A percentile compares a stretch with the other conserved stretches of the same genome.
phyloP scores from a whole-genome alignment of 768 basidiomycete genomes.

The Pleurotus pulmonarius region DNA sequence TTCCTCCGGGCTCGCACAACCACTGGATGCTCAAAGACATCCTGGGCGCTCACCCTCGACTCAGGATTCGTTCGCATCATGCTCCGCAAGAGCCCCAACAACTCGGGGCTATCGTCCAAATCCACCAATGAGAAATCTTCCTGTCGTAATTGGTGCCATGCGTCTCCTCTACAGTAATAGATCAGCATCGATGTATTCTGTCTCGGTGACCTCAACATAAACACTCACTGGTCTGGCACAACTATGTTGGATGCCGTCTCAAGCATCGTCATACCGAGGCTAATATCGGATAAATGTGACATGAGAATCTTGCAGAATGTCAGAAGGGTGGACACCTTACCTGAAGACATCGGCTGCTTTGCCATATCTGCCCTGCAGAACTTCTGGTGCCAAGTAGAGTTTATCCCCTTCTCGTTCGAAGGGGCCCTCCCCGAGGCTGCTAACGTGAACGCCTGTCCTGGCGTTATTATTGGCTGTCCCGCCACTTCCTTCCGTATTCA shows the following conservation, averaged over 20 bases:
- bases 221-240: conserved; percentile 90
- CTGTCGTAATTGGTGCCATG: conserved; percentile 89
- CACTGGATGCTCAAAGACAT: conserved; percentile 58
- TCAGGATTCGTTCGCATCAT: conserved; percentile 78
- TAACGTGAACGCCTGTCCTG: conserved; percentile 13
- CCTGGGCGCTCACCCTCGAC: conserved; percentile 51
- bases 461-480: background rate
- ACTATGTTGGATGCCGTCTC: conserved; percentile 96
- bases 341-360: conserved; percentile 96
- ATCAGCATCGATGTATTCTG: conserved; percentile 18
- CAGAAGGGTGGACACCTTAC: conserved; percentile 46
- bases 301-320: conserved; percentile 37
- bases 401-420: conserved; percentile 98
- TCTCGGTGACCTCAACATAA: conserved; percentile 15
- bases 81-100: conserved; percentile 62
- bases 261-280: conserved; percentile 93
- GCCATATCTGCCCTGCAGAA: conserved; percentile 87
- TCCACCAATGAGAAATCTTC: conserved; percentile 91
- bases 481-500: conserved; percentile 10
- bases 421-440: conserved; percentile 28
- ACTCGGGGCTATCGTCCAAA: conserved; percentile 57
- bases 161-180: conserved; percentile 63
- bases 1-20: conserved; percentile 56
- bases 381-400: conserved; percentile 94
- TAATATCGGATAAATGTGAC: conserved; percentile 32